Evolutionary conservation across 164 flowering plant species (phyloP), one percentile per base, ranked within the genome.

Genomic region (Aristolochia contorta): DNA sequence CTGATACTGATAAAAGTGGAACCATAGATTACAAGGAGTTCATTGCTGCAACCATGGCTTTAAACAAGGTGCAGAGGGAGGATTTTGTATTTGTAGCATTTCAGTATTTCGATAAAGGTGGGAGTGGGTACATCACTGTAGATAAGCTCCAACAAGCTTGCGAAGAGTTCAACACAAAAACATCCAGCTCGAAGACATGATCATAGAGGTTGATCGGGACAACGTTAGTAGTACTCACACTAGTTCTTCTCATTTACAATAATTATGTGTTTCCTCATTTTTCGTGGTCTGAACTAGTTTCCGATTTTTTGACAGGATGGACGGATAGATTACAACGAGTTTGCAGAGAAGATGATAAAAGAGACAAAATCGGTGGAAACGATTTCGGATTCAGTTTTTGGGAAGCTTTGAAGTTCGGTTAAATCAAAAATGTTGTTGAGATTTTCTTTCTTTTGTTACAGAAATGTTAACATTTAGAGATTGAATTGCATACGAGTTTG

Each of bases 281-380:
- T 43, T 7, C n/a, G 1, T 58, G 27, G 13, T n/a, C 12, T 58
- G 43, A 30, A 5, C 32, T 16, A 3, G 18, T 56, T 33, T 56
- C 16, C 43, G 18, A 30, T 21, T 32, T 20, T 32, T 20, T 71
- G 75, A n/a, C 88, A 90, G 97, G 97, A 90, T 67, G 97, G 95
- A 0, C 79, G 83, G 22, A 90, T 90, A 54, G 95, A 90, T 56
- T 90, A 82, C 75, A 82, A 81, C 24, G 97, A 90, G 70, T 90
- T 90, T 68, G 95, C 84, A 63, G 83, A 82, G 12, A 87, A 87
- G 97, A 90, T 90, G 97, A 85, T 83, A 58, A 77, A 80, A 32
- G 92, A 86, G 41, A 81, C n/a, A n/a, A 74, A 64, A 66, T 69
- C 10, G 85, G 79, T 59, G 46, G 12, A 16, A 66, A 67, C 59